phyloP scores from a whole-genome alignment of 192 early-diverging fungal species.

The Coemansia sp. region DNA sequence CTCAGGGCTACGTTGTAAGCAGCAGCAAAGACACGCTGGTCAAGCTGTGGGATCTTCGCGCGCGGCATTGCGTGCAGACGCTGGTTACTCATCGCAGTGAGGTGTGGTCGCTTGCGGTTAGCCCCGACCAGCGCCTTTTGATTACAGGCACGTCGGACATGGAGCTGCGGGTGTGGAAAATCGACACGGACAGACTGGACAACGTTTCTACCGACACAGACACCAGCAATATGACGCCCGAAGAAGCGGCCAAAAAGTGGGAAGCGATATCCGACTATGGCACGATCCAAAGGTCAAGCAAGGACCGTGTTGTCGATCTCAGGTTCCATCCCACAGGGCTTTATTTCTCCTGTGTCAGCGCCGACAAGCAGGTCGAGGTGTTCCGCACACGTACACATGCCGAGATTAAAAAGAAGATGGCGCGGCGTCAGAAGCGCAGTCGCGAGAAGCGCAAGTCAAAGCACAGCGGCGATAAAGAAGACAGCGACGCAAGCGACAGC shows the following conservation, averaged over 20 bases:
- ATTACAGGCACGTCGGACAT: constrained; percentile 86
- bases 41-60: constrained; percentile 95
- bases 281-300: constrained; percentile 74
- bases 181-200: constrained; percentile 58
- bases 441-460: constrained; percentile 70
- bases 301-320: constrained; percentile 78
- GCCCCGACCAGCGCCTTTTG: constrained; percentile 64
- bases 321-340: constrained; percentile 76
- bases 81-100: constrained; percentile 90
- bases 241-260: constrained; percentile 41
- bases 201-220: constrained; percentile 20
- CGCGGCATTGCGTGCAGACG: constrained; percentile 93
- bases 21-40: constrained; percentile 93
- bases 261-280: constrained; percentile 77
- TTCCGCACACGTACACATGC: constrained; percentile 76
- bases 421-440: constrained; percentile 74
- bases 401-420: constrained; percentile 83
- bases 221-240: constrained; percentile 17
- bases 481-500: constrained; percentile 8
- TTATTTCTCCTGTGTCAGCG: constrained; percentile 79
- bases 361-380: constrained; percentile 81
- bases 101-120: constrained; percentile 85
- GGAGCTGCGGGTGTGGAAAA: constrained; percentile 85
- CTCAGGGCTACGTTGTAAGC: constrained; percentile 76
- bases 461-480: constrained; percentile 19